Conservation (phyloP, 2,329 filamentous ascomycete species). For the Hypomyces rosellus region DNA sequence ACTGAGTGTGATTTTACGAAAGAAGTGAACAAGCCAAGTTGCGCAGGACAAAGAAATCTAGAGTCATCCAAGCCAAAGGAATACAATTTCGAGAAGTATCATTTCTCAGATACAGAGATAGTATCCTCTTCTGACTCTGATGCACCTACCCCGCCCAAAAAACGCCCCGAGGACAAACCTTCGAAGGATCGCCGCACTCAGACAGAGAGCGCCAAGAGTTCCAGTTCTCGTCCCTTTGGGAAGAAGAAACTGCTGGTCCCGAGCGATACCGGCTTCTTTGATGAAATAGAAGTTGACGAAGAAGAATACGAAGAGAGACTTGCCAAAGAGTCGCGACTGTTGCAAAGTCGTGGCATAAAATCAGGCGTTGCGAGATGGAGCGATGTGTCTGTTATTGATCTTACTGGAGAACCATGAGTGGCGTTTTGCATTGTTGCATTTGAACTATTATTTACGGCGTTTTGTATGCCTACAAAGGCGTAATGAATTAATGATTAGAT, state of each 20-base stretch:
- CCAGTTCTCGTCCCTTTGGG: slow-evolving; percentile 7
- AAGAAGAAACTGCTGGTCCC: slow-evolving; percentile 36
- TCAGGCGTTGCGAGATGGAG: slow-evolving; percentile 22
- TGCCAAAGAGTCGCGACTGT: slow-evolving; percentile 15
- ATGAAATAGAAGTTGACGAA: slow-evolving; percentile 23
- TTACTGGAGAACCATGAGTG: slow-evolving; percentile 17
- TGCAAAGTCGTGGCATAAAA: slow-evolving; percentile 13
- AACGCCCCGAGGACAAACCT: slow-evolving; percentile 1
- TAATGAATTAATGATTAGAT: too few species aligned
- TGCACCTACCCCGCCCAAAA: not conserved
- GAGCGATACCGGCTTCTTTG: slow-evolving; percentile 35
- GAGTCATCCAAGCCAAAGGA: not conserved
- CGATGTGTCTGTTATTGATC: slow-evolving; percentile 28
- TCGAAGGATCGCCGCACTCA: not conserved
- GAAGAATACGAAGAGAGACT: slow-evolving; percentile 21
- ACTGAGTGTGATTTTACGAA: not conserved
- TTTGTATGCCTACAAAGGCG: too few species aligned
- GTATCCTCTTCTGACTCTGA: not conserved
- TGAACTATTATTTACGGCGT: too few species aligned
- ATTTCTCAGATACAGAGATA: slow-evolving; percentile 12
- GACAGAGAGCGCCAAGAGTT: slow-evolving; percentile 5
- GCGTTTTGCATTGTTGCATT: not conserved
- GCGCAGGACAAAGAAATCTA: not conserved
- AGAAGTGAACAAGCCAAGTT: not conserved
- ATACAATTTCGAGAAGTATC: slow-evolving; percentile 3